Base-by-base conservation (phyloP, 495 filamentous ascomycete species). In the Daldinia decipiens region DNA sequence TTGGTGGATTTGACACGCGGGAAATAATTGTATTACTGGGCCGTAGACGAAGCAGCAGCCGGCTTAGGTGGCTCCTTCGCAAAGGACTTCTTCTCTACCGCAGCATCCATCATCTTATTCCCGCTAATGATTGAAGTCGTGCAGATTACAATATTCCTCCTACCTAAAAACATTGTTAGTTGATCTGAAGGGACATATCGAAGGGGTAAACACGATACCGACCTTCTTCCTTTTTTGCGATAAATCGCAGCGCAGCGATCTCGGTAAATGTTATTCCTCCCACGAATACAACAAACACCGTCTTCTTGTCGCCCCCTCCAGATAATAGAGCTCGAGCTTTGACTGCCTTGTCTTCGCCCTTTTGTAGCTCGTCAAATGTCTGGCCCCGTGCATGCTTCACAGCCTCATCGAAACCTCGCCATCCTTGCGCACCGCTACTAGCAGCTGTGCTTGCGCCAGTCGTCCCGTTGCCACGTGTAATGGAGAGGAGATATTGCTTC, bases 241-340 rank as follows among this genome's bases (percentile, higher is more conserved):
- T 90, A 80, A 97, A 98, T 69, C 96, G 86, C 79, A 98, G 74
- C 26, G 95, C 96, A 45, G 95, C 94, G 77, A 98, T 95, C 83
- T 99, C 95, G 7, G 95, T 96, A 72, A 95, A 97, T 1, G 91
- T 97, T 54, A 98, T 91, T 2, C 95, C 95, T 27, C 95, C 95
- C 62, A 99, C 82, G 81, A 97, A 98, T 76, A 98, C 95, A 13
- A 99, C 90, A 70, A 98, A 90, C 11, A 94, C 92, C 6, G 91
- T 92, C 80, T 93, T 97, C 76, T 90, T 90, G 56, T 89, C 88
- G 15, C 86, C 87, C 54, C 87, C 87, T 17, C 90, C 91, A 65
- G 90, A 90, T 51, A 98, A 80, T 34, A 95, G 89, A 69, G 93
- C 90, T 62, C 93, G 84, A n/a, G 95, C 94, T 68, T 93, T 92